Conservation (phyloP, 106 monocot genomes). For the Dendrobium officinale region DNA sequence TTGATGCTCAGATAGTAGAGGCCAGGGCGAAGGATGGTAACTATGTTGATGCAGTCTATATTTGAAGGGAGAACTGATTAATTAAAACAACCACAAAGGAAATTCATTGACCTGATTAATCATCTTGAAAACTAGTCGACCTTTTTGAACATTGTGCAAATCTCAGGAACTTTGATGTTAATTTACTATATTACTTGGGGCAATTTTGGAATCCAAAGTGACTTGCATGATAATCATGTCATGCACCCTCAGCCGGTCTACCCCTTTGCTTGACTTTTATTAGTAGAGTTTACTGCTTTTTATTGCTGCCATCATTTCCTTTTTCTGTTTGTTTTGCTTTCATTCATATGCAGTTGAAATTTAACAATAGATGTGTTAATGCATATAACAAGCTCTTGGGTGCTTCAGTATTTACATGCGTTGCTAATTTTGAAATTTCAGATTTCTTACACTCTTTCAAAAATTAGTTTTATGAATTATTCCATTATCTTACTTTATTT, state of each 20-base stretch:
- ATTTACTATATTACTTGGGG: background rate
- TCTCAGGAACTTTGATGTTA: background rate
- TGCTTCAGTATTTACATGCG: background rate
- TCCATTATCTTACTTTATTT: background rate
- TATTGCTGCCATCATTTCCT: background rate
- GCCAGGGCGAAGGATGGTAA: background rate
- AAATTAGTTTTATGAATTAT: background rate
- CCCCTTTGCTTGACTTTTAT: background rate
- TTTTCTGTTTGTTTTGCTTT: background rate
- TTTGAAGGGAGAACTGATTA: background rate
- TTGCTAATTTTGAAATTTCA: background rate
- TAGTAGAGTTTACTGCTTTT: background rate
- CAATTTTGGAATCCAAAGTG: background rate
- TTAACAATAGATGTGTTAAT: background rate
- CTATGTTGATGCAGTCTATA: background rate
- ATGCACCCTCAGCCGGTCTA: background rate
- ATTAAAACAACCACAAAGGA: background rate
- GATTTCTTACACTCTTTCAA: background rate
- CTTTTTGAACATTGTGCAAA: background rate
- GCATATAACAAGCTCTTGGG: background rate
- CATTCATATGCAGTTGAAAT: background rate
- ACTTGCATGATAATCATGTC: background rate
- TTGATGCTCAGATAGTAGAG: background rate
- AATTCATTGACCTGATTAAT: background rate
- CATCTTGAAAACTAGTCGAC: background rate